These are phyloP conservation scores for Candida arabinofermentans DNA, from an alignment of 805 yeast genomes.

Conservation along the genomic window DNA sequence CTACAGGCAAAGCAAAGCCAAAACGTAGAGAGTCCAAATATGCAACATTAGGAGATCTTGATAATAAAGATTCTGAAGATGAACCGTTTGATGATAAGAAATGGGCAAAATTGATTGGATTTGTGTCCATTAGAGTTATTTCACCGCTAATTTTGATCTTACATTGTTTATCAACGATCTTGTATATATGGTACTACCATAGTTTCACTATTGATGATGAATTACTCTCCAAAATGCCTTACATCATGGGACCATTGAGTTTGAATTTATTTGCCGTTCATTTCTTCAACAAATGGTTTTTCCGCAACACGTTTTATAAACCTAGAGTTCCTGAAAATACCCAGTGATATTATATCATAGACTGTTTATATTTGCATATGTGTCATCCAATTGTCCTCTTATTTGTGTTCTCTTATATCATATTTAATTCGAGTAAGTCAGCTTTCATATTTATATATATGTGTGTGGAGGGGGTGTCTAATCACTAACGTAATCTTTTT, in stretches of 20 bases:
- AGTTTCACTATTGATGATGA: constrained; percentile 12
- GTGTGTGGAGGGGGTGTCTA: no score
- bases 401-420: no score
- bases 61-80: constrained; percentile 3
- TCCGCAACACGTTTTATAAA: constrained; percentile 22
- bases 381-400: no score
- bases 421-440: no score
- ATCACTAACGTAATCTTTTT: no score
- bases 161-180: constrained; percentile 20
- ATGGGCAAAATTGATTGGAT: constrained; percentile 27
- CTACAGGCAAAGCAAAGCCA: not conserved
- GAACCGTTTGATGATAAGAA: constrained; percentile 12
- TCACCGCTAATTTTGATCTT: constrained; percentile 25
- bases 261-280: constrained; percentile 24
- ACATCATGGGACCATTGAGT: constrained; percentile 16
- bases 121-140: constrained; percentile 19
- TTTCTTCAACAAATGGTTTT: constrained; percentile 22
- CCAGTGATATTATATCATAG: not conserved
- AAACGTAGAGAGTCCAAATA: constrained; percentile 4
- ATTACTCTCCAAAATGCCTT: constrained; percentile 13
- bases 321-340: constrained; percentile 3
- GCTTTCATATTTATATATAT: no score
- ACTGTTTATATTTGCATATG: no score
- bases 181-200: constrained; percentile 16
- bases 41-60: constrained; percentile 7